Percentiles rank a stretch among this genome's conserved stretches.
These are phyloP conservation scores for Trypanosoma caninum DNA, from an alignment of 208 protist species.

Conservation along the genomic window DNA sequence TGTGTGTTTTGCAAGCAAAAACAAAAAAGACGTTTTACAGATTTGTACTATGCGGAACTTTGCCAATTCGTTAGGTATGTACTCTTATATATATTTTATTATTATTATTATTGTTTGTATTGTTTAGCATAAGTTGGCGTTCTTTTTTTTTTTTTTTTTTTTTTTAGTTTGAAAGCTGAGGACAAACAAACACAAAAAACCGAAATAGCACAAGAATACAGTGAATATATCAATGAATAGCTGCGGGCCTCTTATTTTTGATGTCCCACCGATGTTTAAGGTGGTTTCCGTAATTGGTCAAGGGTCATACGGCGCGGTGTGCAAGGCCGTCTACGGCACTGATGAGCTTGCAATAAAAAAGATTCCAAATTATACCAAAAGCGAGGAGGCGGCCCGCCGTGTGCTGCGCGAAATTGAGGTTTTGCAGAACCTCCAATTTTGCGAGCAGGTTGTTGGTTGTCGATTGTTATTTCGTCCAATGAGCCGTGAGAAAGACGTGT, in stretches of 20 bases:
- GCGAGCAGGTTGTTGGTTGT: constrained; percentile 85
- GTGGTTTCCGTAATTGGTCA: constrained; percentile 91
- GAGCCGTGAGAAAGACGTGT: constrained; percentile 90
- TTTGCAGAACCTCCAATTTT: constrained; percentile 84
- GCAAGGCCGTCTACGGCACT: constrained; percentile 74
- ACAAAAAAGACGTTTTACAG: too few species aligned
- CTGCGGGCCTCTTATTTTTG: constrained; percentile 71
- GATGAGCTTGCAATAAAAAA: constrained; percentile 90
- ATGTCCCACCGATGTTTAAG: constrained; percentile 82
- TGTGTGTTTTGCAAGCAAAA: not conserved
- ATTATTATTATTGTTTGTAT: too few species aligned
- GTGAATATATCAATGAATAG: constrained; percentile 15
- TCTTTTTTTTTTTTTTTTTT: too few species aligned
- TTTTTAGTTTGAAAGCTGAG: not conserved
- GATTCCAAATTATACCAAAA: constrained; percentile 85
- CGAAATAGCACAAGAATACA: too few species aligned
- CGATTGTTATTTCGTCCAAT: constrained; percentile 83
- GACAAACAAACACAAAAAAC: constrained; percentile 19
- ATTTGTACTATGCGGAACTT: too few species aligned
- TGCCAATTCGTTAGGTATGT: too few species aligned
- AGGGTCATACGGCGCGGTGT: constrained; percentile 92
- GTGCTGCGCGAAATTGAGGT: constrained; percentile 89
- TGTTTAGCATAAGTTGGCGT: too few species aligned
- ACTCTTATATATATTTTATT: too few species aligned
- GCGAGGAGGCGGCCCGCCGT: constrained; percentile 71